Base-by-base conservation (phyloP, 148 eudicot species). In the Spergularia marina region DNA sequence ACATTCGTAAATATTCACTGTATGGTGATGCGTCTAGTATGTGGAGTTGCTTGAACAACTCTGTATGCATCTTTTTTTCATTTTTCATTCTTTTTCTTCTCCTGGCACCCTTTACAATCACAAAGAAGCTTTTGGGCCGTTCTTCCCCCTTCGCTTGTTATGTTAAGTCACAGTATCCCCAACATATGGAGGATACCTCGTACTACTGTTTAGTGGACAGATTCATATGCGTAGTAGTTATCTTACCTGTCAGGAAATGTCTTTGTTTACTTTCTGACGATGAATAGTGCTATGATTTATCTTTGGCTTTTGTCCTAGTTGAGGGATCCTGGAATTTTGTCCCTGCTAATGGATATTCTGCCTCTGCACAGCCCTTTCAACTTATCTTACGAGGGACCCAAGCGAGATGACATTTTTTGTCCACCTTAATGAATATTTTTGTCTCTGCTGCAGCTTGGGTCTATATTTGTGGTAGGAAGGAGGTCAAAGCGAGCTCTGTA, bases 41-140 rank as follows among this genome's bases (percentile, higher is more conserved):
- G 49, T 68, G 56, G 2, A 49, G 21, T 2, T 68, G 51, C 71
- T 10, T 68, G 55, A 68, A 68, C 71, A 68, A 65, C 51, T 51
- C 55, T 68, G 53, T 68, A 49, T 49, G 36, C 21, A n/a, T 10
- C 70, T 14, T 14, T 17, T n/a, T 44, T 65, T n/a, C 25, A 23
- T 23, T 41, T 63, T 12, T 7, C 14, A 5, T 16, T 12, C 10
- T 18, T 39, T 66, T 8, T 16, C 52, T 44, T 30, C 36, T 30
- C 36, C 2, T 0, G 2, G 36, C 36, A 0, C 36, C 36, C 36
- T 30, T 30, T 2, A 30, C 2, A 30, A 30, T 30, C 36, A 21
- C 14, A 41, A 67, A 18, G 55, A 18, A 47, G 34, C 20, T 67
- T 66, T 11, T 17, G 30, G 52, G 39, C 13, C 71, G 39, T 20